These are phyloP conservation scores for Malassezia pachydermatis DNA, from an alignment of 1,284 basidiomycete genomes.

Conservation along the genomic window DNA sequence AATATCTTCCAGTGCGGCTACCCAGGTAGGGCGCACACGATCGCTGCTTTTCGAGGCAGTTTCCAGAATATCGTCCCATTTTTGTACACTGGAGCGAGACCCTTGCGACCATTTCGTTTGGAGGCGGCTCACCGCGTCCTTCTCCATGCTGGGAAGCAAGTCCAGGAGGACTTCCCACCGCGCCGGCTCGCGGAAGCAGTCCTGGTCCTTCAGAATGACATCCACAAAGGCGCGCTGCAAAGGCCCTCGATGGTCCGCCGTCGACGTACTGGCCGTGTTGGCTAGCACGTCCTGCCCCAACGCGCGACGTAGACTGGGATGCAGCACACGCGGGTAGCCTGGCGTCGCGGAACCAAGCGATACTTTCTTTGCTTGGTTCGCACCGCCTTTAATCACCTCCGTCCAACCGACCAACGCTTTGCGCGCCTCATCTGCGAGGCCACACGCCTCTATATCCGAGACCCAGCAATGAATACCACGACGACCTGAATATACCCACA, in stretches of 20 bases:
- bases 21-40: constrained; percentile 33
- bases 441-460: constrained; percentile 76
- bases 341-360: constrained; percentile 53
- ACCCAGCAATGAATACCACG: constrained; percentile 98
- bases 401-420: constrained; percentile 75
- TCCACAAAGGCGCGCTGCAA: constrained; percentile 58
- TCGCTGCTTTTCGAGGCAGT: constrained; percentile 42
- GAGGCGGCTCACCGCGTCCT: constrained; percentile 48
- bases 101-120: constrained; percentile 57
- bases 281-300: constrained; percentile 23
- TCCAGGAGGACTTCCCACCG: constrained; percentile 68
- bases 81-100: constrained; percentile 48
- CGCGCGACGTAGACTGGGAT: constrained; percentile 40
- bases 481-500: constrained; percentile 98
- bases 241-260: constrained; percentile 41
- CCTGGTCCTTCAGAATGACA: constrained; percentile 72
- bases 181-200: constrained; percentile 64
- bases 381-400: constrained; percentile 68
- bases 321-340: constrained; percentile 55
- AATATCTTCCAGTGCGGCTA: constrained; percentile 60
- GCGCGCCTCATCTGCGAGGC: constrained; percentile 80
- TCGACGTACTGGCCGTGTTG: background rate
- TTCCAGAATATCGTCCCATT: constrained; percentile 61
- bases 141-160: constrained; percentile 56
- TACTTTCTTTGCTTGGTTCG: constrained; percentile 74